Percentiles rank a stretch among this genome's conserved stretches.
Evolutionary conservation across 129 eudicot genomes (phyloP).

Genomic region (Flaveria sonorensis): DNA sequence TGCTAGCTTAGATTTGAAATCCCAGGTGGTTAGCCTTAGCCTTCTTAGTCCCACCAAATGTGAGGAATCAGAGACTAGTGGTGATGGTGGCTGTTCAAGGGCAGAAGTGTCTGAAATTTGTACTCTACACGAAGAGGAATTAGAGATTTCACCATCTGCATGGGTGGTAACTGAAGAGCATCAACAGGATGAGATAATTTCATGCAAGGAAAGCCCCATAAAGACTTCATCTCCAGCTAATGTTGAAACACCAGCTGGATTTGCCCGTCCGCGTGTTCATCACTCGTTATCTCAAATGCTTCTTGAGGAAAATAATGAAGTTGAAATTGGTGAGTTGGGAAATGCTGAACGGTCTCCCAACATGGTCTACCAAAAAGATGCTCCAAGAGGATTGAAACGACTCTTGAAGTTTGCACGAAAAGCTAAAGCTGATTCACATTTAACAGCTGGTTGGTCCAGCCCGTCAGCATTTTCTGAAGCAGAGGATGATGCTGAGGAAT

Average conservation of each 20-base stretch:
- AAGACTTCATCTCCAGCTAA: constrained; percentile 41
- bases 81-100: constrained; percentile 29
- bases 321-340: constrained; percentile 84
- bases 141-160: constrained; percentile 63
- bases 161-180: constrained; percentile 85
- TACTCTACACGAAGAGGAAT: constrained; percentile 50
- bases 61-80: constrained; percentile 34
- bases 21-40: constrained; percentile 28
- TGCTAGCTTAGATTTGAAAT: constrained; percentile 32
- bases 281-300: constrained; percentile 96
- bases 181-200: constrained; percentile 50
- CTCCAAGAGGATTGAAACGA: constrained; percentile 87
- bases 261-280: constrained; percentile 65
- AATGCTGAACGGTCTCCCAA: constrained; percentile 83
- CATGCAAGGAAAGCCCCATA: constrained; percentile 36
- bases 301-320: constrained; percentile 81
- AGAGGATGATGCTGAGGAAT: constrained; percentile 88
- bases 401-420: constrained; percentile 92
- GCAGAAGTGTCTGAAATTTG: constrained; percentile 33
- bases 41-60: constrained; percentile 27
- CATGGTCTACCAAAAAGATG: constrained; percentile 85
- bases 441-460: constrained; percentile 68
- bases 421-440: constrained; percentile 69
- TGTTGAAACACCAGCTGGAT: constrained; percentile 34
- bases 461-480: constrained; percentile 80